Conservation (phyloP, 768 basidiomycete species). For the Polyporus arcularius region DNA sequence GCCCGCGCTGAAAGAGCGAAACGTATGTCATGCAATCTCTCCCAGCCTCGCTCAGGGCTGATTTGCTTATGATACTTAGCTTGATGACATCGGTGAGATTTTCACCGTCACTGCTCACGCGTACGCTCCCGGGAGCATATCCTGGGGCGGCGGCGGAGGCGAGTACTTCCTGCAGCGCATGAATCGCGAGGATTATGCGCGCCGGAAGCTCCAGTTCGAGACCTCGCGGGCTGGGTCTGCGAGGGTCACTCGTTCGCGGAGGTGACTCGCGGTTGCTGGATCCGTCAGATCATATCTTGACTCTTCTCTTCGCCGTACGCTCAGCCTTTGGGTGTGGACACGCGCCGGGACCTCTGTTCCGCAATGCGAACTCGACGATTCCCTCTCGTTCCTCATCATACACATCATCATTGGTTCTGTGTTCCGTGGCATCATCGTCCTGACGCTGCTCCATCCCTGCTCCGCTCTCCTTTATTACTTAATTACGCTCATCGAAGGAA, state of each 20-base stretch:
- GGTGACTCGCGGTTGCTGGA: conserved; percentile 1
- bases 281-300: no score
- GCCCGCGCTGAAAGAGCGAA: conserved; percentile 17
- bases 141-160: conserved; percentile 76
- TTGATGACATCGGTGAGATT: conserved; percentile 80
- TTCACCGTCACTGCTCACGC: conserved; percentile 71
- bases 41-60: conserved; percentile 23
- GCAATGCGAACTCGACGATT: no score
- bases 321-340: no score
- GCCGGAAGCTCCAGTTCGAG: conserved; percentile 58
- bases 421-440: no score
- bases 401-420: no score
- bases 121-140: conserved; percentile 75
- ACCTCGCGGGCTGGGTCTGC: conserved; percentile 32
- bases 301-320: no score
- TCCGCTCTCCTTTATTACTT: no score
- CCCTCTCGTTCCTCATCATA: no score
- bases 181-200: conserved; percentile 69
- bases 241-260: conserved; percentile 8
- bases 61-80: conserved; percentile 36
- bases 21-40: conserved; percentile 4
- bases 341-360: no score
- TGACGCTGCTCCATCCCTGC: no score
- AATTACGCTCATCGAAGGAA: no score
- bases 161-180: conserved; percentile 77